A percentile compares a stretch with the other conserved stretches of the same genome.
Conservation (phyloP, 768 basidiomycete species). For the Termitomyces sp. region DNA sequence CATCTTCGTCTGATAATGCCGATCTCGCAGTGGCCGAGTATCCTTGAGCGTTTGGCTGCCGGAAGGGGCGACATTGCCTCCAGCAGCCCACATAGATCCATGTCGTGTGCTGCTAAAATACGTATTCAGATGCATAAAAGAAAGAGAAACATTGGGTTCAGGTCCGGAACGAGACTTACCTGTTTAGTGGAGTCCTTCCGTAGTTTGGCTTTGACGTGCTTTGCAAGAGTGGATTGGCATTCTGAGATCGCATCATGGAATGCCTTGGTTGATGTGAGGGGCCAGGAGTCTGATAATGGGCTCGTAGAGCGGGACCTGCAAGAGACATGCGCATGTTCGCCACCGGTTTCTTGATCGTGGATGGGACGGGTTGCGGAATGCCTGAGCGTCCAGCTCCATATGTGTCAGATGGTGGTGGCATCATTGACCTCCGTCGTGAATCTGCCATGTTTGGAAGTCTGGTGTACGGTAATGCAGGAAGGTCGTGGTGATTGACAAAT, state of each 20-base stretch:
- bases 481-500: slow-evolving; percentile 1
- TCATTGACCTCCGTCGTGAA: slow-evolving; percentile 47
- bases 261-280: slow-evolving; percentile 55
- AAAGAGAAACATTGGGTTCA: slow-evolving; percentile 7
- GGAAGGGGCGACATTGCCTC: slow-evolving; percentile 40
- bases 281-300: slow-evolving; percentile 37
- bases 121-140: not conserved
- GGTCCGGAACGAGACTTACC: slow-evolving; percentile 34
- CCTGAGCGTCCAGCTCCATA: slow-evolving; percentile 51
- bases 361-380: slow-evolving; percentile 55
- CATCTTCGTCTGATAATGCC: slow-evolving; percentile 67
- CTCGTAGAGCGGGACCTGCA: slow-evolving; percentile 67
- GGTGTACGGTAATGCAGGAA: not conserved
- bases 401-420: slow-evolving; percentile 48
- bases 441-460: slow-evolving; percentile 23
- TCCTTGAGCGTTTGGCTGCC: slow-evolving; percentile 62
- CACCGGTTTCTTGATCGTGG: slow-evolving; percentile 66
- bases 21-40: slow-evolving; percentile 71
- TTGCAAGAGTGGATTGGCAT: slow-evolving; percentile 58
- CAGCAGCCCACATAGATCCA: slow-evolving; percentile 68
- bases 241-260: slow-evolving; percentile 66
- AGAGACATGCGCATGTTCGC: slow-evolving; percentile 61
- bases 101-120: slow-evolving; percentile 58
- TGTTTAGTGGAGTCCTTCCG: slow-evolving; percentile 72
- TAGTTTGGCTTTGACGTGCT: slow-evolving; percentile 62